Percentiles rank a stretch among this genome's conserved stretches.
Conservation (phyloP, 192 early-diverging fungal species). For the Umbelopsis sp. region DNA sequence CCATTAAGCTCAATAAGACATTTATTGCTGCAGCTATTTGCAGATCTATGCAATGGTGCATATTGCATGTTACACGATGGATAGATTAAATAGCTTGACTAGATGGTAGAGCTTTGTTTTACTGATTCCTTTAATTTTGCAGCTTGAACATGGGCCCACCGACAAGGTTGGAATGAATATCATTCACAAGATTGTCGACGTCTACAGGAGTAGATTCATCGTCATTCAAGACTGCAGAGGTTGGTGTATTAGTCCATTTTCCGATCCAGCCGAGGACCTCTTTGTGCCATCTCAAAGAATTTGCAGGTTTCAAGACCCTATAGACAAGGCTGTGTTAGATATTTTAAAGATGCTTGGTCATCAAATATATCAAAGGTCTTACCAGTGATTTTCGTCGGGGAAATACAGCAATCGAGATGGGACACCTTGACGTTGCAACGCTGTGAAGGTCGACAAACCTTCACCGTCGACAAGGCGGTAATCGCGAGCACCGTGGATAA, state of each 20-base stretch:
- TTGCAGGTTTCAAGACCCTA: slow-evolving; percentile 77
- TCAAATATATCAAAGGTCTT: not conserved
- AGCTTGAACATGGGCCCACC: too few species aligned
- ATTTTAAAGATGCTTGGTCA: not conserved
- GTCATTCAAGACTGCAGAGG: not conserved
- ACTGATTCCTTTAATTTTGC: too few species aligned
- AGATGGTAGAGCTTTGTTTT: too few species aligned
- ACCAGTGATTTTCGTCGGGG: slow-evolving; percentile 64
- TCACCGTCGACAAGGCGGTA: slow-evolving; percentile 73
- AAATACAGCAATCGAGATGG: slow-evolving; percentile 75
- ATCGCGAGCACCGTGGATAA: slow-evolving; percentile 73
- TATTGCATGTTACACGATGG: too few species aligned
- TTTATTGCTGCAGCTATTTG: too few species aligned
- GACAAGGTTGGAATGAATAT: not conserved
- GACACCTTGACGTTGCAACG: slow-evolving; percentile 72
- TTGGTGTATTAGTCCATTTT: slow-evolving; percentile 34
- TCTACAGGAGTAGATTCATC: not conserved
- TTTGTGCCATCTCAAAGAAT: slow-evolving; percentile 72
- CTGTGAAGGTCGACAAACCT: slow-evolving; percentile 73
- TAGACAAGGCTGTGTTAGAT: not conserved
- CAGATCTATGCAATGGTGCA: too few species aligned
- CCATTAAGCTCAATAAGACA: too few species aligned
- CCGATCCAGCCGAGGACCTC: slow-evolving; percentile 71
- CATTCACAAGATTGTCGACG: not conserved
- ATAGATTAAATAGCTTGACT: too few species aligned